Evolutionary conservation across 345 rosid species (phyloP), one percentile per base, ranked within the genome.

Genomic region (Eucalyptus pauciflora): DNA sequence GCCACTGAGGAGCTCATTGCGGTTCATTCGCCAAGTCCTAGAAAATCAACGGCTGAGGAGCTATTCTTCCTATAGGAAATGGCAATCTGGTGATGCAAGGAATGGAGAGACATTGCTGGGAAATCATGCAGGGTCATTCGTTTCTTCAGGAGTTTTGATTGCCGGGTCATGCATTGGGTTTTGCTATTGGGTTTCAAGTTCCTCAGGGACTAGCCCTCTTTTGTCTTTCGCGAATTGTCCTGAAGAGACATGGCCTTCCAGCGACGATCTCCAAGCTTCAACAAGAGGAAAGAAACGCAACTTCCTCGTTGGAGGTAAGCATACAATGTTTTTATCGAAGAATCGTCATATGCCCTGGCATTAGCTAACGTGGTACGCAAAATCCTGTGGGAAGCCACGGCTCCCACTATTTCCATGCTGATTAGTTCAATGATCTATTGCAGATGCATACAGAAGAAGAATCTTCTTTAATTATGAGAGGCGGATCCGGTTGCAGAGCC

Each of bases 381-480:
- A 50, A 22, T 18, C 49, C 13, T 7, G 48, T 50, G 5, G 20
- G 25, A 17, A 56, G 45, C 37, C 27, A 45, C 79, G 2, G 13
- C 37, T 31, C 22, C 76, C 33, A 41, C 20, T 56, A 18, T 71
- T 41, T 12, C 8, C 6, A 22, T 81, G 62, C 43, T 86, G 0
- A 76, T 76, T 76, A 76, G 83, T 37, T 76, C 24, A 5, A 41
- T 76, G 43, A 37, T 76, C 33, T 16, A 46, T 85, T 87, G 67
- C 92, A 96, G 98, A 96, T 86, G 88, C 94, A 50, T 95, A 91
- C 69, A 91, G 98, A 91, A 93, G 94, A 91, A 92, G 93, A 60
- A 89, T 96, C 50, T 96, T 96, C 94, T 96, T 95, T 89, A 94
- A 96, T 60, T 96, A 96, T 85, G 98, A 96, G 91, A 96, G 94